phyloP scores from a whole-genome alignment of 176 grass and related monocot genomes.

The Hordeum marinum region DNA sequence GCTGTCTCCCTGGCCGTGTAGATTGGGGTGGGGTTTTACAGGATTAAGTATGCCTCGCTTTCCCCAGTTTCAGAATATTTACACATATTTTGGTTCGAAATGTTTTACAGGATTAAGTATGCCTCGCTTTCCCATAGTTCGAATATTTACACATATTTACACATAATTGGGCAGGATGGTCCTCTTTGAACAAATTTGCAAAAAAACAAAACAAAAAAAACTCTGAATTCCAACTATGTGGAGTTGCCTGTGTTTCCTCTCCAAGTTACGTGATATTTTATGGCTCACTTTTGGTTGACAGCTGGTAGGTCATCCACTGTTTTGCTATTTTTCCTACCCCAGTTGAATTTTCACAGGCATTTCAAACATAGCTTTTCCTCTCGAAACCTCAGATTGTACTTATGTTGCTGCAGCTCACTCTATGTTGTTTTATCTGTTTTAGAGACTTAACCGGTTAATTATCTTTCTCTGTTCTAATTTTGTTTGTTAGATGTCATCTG shows the following conservation, averaged over 20 bases:
- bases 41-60: neutral
- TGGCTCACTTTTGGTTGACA: neutral
- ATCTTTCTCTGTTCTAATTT: neutral
- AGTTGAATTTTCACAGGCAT: neutral
- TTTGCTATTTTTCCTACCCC: neutral
- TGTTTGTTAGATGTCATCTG: constrained; percentile 1
- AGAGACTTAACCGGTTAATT: neutral
- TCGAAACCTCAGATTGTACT: neutral
- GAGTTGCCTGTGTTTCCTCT: neutral
- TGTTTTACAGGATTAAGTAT: neutral
- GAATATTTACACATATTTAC: neutral
- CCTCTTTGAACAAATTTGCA: neutral
- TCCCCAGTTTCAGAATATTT: neutral
- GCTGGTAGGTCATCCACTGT: neutral
- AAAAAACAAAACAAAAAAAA: neutral
- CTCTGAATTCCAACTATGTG: neutral
- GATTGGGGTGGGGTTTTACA: neutral
- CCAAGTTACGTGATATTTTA: neutral
- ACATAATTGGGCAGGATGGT: neutral
- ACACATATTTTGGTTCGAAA: too few species aligned
- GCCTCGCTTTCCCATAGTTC: neutral
- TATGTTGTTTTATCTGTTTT: neutral
- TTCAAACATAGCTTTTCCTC: neutral
- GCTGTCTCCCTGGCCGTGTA: neutral
- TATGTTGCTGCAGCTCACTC: neutral